A percentile compares a stretch with the other conserved stretches of the same genome.
These are phyloP conservation scores for Ogataea haglerorum DNA, from an alignment of 805 yeast genomes.

Conservation along the genomic window DNA sequence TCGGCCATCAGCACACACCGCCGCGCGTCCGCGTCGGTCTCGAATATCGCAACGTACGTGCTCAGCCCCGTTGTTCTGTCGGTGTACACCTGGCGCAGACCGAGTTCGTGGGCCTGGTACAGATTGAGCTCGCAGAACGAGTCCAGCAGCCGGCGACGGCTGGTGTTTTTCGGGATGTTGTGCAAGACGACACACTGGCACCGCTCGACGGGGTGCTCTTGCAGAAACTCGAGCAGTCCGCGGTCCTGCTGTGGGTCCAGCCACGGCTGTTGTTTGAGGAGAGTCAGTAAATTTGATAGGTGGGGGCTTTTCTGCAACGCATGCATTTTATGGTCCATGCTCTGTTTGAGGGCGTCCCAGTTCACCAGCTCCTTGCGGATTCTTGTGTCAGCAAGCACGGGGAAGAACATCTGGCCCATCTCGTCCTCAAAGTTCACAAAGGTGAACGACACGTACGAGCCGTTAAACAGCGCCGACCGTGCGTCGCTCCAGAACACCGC, in stretches of 20 bases:
- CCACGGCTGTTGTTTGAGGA: constrained; percentile 13
- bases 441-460: constrained; percentile 42
- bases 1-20: constrained; percentile 53
- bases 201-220: constrained; percentile 21
- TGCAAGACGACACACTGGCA: constrained; percentile 37
- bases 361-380: constrained; percentile 6
- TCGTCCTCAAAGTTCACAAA: constrained; percentile 38
- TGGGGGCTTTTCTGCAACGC: constrained; percentile 4
- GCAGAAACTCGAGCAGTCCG: background rate
- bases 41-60: constrained; percentile 43
- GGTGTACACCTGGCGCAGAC: constrained; percentile 12
- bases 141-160: constrained; percentile 33
- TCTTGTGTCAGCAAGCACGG: constrained; percentile 21
- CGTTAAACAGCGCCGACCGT: constrained; percentile 42
- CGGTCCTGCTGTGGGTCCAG: constrained; percentile 1
- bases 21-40: constrained; percentile 41
- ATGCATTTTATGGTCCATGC: constrained; percentile 3
- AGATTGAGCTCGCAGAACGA: constrained; percentile 51
- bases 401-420: constrained; percentile 19
- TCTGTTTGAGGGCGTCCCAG: constrained; percentile 1
- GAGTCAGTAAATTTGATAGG: constrained; percentile 3
- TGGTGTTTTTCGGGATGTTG: constrained; percentile 46
- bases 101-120: constrained; percentile 25
- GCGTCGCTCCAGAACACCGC: constrained; percentile 51
- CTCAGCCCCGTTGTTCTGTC: constrained; percentile 13